A percentile compares a stretch with the other conserved stretches of the same genome.
phyloP scores from a whole-genome alignment of 768 basidiomycete species.

The Trametes cingulata region DNA sequence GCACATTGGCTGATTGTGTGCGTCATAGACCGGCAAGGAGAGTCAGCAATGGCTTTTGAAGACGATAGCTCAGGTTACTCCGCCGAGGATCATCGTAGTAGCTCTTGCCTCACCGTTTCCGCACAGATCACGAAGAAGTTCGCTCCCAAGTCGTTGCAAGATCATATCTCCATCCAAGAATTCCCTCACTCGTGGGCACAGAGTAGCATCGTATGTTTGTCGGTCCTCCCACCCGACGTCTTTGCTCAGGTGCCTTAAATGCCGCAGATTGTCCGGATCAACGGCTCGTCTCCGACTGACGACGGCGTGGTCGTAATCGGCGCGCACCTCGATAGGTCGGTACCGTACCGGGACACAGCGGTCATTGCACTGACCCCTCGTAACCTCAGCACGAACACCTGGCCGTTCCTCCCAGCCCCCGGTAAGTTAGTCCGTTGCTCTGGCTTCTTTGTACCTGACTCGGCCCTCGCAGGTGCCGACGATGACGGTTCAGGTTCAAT shows the following conservation, averaged over 20 bases:
- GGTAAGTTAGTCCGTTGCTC: slow-evolving; percentile 42
- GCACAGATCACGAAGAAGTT: slow-evolving; percentile 62
- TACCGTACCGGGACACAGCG: neutral
- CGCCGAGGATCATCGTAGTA: slow-evolving; percentile 1
- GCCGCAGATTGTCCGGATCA: slow-evolving; percentile 76
- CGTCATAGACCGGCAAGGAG: slow-evolving; percentile 64
- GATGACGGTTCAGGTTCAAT: slow-evolving; percentile 66
- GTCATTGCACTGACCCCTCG: slow-evolving; percentile 4
- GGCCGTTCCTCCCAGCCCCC: slow-evolving; percentile 77
- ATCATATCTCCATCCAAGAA: slow-evolving; percentile 64
- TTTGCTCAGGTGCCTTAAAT: slow-evolving; percentile 13
- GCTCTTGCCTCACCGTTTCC: slow-evolving; percentile 7
- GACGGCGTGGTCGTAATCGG: slow-evolving; percentile 67
- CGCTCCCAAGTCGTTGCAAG: slow-evolving; percentile 56
- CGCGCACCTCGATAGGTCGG: slow-evolving; percentile 83
- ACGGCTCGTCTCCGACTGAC: slow-evolving; percentile 64
- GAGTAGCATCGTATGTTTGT: slow-evolving; percentile 62
- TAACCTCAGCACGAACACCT: slow-evolving; percentile 61
- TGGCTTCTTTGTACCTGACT: slow-evolving; percentile 28
- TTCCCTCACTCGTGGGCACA: slow-evolving; percentile 86
- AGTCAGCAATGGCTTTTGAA: slow-evolving; percentile 78
- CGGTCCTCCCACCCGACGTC: neutral
- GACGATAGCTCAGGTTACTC: slow-evolving; percentile 60
- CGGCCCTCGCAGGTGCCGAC: slow-evolving; percentile 58
- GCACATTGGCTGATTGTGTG: neutral